Conservation (phyloP, 495 filamentous ascomycete genomes). For the Penicillium waksmanii region DNA sequence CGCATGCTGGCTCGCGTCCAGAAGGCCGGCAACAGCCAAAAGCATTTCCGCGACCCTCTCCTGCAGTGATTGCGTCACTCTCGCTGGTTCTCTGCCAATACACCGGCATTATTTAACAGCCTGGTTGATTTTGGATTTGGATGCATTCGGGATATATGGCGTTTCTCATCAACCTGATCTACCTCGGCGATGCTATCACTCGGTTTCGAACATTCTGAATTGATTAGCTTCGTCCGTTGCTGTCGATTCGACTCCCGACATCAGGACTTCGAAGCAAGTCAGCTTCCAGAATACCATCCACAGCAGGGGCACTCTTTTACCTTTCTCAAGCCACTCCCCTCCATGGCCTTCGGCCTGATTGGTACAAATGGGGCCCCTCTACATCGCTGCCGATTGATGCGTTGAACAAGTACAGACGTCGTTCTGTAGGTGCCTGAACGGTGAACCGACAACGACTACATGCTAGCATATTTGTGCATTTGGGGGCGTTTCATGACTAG, state of each 20-base stretch:
- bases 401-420: neutral
- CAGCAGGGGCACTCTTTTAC: too few species aligned
- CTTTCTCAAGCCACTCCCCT: neutral
- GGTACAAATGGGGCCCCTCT: neutral
- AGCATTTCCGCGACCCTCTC: constrained; percentile 69
- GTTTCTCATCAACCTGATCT: neutral
- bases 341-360: neutral
- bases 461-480: constrained; percentile 2
- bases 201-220: neutral
- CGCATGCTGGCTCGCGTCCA: constrained; percentile 66
- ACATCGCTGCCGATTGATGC: neutral
- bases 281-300: neutral
- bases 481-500: neutral
- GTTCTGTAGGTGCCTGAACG: neutral
- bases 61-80: constrained; percentile 40
- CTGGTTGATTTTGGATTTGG: neutral
- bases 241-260: neutral
- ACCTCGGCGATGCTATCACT: neutral
- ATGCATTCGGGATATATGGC: neutral
- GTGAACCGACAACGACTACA: neutral
- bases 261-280: neutral
- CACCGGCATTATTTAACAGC: neutral
- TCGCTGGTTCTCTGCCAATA: neutral
- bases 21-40: constrained; percentile 68
- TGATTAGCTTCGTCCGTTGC: neutral